These are phyloP conservation scores for Potentilla sterilis DNA, from an alignment of 306 rosid genomes.

Conservation along the genomic window DNA sequence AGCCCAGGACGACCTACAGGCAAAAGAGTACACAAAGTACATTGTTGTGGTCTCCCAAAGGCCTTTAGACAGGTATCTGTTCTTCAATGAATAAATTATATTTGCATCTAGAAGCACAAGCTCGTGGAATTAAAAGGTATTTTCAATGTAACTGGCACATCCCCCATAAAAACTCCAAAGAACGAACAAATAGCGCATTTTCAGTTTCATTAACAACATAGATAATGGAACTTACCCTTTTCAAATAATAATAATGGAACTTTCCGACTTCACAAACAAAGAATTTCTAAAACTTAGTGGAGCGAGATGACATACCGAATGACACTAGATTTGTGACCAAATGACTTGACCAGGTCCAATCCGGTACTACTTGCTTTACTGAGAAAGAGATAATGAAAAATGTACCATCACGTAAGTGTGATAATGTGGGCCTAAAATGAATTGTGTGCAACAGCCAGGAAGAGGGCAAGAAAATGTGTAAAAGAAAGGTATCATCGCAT, in stretches of 20 bases:
- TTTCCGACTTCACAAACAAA: constrained; percentile 13
- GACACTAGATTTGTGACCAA: constrained; percentile 77
- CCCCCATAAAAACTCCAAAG: neutral
- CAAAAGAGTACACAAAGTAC: neutral
- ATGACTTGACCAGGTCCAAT: constrained; percentile 85
- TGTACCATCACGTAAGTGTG: neutral
- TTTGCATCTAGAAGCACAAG: neutral
- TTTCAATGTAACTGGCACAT: neutral
- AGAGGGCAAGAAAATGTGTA: neutral
- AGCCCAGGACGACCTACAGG: neutral
- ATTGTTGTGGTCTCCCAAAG: neutral
- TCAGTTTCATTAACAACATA: neutral
- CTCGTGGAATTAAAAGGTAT: constrained; percentile 7
- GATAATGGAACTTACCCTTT: neutral
- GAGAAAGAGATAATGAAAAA: constrained; percentile 17
- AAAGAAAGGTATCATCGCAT: neutral
- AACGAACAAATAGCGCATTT: neutral
- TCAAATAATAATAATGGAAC: neutral
- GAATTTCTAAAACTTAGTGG: neutral
- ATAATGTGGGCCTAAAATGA: neutral
- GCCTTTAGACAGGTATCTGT: constrained; percentile 8
- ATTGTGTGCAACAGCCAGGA: neutral
- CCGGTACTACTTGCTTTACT: constrained; percentile 75
- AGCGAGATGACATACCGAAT: constrained; percentile 63
- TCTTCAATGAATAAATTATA: neutral